Base-by-base conservation (phyloP, 1,284 basidiomycete species). In the Pyrrhoderma noxium region DNA sequence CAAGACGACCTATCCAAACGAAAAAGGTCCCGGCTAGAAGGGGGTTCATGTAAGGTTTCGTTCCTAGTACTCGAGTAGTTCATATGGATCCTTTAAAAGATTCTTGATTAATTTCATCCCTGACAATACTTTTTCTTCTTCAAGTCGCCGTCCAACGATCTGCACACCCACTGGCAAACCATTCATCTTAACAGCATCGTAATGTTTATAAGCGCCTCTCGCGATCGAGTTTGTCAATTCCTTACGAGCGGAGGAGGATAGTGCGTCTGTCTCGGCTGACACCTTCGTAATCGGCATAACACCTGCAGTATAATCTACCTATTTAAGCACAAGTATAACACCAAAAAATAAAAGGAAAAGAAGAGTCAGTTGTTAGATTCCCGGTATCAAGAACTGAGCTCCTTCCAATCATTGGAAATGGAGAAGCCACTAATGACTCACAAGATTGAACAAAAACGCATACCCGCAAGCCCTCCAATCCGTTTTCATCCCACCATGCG, bases 151-250 rank as follows among this genome's bases (percentile, higher is more conserved):
- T 0, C 79, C 79, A 2, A 82, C 74, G 3, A 85, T 62, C 64
- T 86, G 82, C 27, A 87, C 70, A 0, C 79, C 83, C 0, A 87
- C 71, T 0, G 85, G 83, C 38, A 87, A 66, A 0, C 82, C 82
- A 16, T 74, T 66, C 82, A 85, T 86, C 58, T 71, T 71, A 0
- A 61, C 52, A 1, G 80, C 67, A 57, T 85, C 73, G 60, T 86
- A 87, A 43, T 77, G 67, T 22, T 62, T 64, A 56, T 71, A 71
- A 54, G 68, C 68, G 31, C 67, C 69, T 3, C 62, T 59, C 45
- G 66, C 69, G 35, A 71, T 63, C 7, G 58, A 57, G 54, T 68
- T 69, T 2, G 60, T 58, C 46, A 67, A 60, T 1, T 64, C 53
- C 5, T 21, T 39, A 14, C 23, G 35, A 16, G 27, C 35, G 14